Evolutionary conservation across 441 rosid genomes (phyloP), one percentile per base, ranked within the genome.

Genomic region (Gossypium davidsonii): DNA sequence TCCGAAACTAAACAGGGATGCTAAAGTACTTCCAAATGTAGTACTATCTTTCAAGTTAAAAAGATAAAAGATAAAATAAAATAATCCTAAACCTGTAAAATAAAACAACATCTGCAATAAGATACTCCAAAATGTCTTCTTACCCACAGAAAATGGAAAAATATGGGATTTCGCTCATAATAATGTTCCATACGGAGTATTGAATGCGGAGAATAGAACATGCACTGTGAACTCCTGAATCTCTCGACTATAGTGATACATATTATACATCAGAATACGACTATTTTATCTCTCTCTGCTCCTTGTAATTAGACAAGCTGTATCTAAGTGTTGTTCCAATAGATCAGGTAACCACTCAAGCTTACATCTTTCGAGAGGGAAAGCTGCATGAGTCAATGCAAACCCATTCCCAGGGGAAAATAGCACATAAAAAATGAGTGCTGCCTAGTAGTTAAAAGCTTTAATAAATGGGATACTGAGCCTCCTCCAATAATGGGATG

Each of bases 401-500:
- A 17, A 46, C 55, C 77, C 34, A 51, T 3, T 57, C 48, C 71
- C 46, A n/a, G 48, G 31, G 55, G 6, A 1, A 11, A 67, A 48
- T 66, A 39, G 68, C 75, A 66, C 51, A 67, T 48, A 70, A 56
- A 55, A 73, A 74, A 39, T 1, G 34, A n/a, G 48, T 48, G 77
- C 70, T 25, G 28, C 68, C 73, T 80, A 74, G 58, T 66, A 56
- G 52, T 79, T 75, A 52, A 71, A 62, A 46, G 46, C 66, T 39
- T 49, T 63, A 58, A 68, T 76, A 25, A 75, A 64, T 8, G 78
- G 76, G 18, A 83, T 66, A 61, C 83, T 85, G 46, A 85, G 77
- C 78, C 84, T 74, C 76, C 78, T 80, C 58, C 80, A 84, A 20
- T 83, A 86, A 46, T 81, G 85, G 51, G 74, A 60, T 53, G 78